Conservation (phyloP, 164 flowering plant species). For the Amborella trichopoda region DNA sequence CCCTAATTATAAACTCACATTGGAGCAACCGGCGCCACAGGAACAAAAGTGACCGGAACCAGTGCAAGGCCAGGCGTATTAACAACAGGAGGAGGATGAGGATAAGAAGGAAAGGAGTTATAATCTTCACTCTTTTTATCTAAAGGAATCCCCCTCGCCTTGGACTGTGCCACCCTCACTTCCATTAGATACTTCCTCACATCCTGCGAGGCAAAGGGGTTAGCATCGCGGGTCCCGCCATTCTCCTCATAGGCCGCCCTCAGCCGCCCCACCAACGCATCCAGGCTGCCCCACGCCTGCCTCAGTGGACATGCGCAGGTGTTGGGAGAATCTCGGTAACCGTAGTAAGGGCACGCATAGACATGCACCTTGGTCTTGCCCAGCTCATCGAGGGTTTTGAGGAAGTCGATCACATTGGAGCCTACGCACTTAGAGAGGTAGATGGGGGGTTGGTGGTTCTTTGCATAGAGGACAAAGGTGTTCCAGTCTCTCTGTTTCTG, state of each 20-base stretch:
- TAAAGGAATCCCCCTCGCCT: slow-evolving; percentile 67
- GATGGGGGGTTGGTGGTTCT: slow-evolving; percentile 66
- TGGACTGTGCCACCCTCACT: slow-evolving; percentile 62
- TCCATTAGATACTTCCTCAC: slow-evolving; percentile 63
- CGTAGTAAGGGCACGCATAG: slow-evolving; percentile 59
- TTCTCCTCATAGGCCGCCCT: slow-evolving; percentile 77
- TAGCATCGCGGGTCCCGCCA: slow-evolving; percentile 64
- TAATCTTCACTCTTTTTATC: slow-evolving; percentile 88
- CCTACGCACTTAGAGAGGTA: slow-evolving; percentile 61
- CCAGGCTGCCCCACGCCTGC: slow-evolving; percentile 88
- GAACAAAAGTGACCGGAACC: too few relatives aligned
- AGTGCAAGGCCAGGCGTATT: too few relatives aligned
- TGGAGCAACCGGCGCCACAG: too few relatives aligned
- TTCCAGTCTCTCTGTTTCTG: slow-evolving; percentile 75
- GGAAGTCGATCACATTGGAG: slow-evolving; percentile 67
- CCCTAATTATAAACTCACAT: too few relatives aligned
- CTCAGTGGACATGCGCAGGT: slow-evolving; percentile 74
- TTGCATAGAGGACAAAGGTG: slow-evolving; percentile 65
- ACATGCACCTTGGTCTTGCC: slow-evolving; percentile 66
- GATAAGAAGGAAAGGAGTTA: too few relatives aligned
- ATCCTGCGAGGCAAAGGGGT: slow-evolving; percentile 71
- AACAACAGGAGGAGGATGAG: too few relatives aligned
- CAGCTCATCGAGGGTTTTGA: slow-evolving; percentile 55
- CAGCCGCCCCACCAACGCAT: slow-evolving; percentile 67
- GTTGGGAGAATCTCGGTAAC: slow-evolving; percentile 59